Evolutionary conservation across 2,329 filamentous ascomycete genomes (phyloP).

Genomic region (Byssoonygena ceratinophila): DNA sequence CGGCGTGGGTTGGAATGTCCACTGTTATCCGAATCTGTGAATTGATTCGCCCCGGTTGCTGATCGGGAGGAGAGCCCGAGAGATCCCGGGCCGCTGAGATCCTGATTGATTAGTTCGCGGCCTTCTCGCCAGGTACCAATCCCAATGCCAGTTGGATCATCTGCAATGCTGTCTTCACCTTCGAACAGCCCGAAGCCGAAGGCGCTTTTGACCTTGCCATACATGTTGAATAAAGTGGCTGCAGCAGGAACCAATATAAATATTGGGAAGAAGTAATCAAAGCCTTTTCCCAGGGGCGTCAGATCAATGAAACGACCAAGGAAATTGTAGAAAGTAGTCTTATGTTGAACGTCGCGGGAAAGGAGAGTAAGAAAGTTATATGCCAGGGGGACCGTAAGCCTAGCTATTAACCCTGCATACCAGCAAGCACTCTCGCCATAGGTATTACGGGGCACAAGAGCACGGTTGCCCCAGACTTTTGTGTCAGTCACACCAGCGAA

Average conservation of each 20-base stretch:
- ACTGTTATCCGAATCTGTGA: neutral
- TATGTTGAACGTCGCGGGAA: constrained; percentile 57
- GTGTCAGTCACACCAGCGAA: constrained; percentile 81
- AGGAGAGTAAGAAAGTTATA: constrained; percentile 97
- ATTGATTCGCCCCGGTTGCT: neutral
- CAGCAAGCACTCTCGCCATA: constrained; percentile 89
- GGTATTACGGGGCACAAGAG: constrained; percentile 79
- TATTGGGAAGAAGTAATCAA: constrained; percentile 79
- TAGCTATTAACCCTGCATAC: constrained; percentile 87
- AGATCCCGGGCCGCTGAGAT: constrained; percentile 54
- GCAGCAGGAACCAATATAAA: constrained; percentile 76
- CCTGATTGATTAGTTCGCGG: constrained; percentile 76
- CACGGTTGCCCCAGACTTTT: constrained; percentile 94
- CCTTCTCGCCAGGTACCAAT: constrained; percentile 86
- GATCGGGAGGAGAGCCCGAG: constrained; percentile 31
- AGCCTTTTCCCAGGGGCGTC: constrained; percentile 69
- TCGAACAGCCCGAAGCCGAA: constrained; percentile 72
- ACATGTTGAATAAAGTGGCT: constrained; percentile 80
- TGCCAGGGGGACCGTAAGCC: constrained; percentile 79
- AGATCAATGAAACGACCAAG: constrained; percentile 74
- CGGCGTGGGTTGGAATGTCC: neutral
- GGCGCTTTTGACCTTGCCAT: constrained; percentile 64
- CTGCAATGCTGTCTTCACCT: constrained; percentile 51
- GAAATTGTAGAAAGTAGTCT: constrained; percentile 79
- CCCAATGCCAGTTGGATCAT: constrained; percentile 55